Conservation (phyloP, 495 filamentous ascomycete species). For the Penicillium goetzii region DNA sequence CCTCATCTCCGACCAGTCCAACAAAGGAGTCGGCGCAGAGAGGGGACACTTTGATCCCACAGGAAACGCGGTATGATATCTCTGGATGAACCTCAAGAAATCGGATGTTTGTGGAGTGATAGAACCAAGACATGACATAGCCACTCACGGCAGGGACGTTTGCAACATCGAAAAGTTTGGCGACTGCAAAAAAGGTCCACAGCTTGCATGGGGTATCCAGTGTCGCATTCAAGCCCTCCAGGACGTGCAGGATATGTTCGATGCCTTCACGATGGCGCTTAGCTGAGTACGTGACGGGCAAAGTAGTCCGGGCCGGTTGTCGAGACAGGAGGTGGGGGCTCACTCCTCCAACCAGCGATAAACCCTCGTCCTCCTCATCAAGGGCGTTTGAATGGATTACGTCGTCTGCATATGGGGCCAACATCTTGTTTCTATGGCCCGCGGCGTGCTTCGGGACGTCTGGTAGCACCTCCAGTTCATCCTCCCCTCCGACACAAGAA, state of each 20-base stretch:
- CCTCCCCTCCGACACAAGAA: slow-evolving; percentile 38
- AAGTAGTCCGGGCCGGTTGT: neutral
- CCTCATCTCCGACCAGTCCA: slow-evolving; percentile 52
- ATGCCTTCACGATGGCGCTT: slow-evolving; percentile 64
- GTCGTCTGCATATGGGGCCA: neutral
- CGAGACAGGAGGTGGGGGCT: neutral
- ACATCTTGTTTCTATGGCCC: neutral
- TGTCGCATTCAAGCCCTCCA: slow-evolving; percentile 52
- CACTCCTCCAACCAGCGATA: neutral
- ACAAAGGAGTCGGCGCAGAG: slow-evolving; percentile 53
- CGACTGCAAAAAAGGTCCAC: slow-evolving; percentile 64
- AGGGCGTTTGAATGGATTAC: neutral
- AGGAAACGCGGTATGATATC: slow-evolving; percentile 48
- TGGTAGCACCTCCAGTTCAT: slow-evolving; percentile 33
- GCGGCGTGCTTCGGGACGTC: neutral
- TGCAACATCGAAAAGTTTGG: slow-evolving; percentile 59
- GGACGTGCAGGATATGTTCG: slow-evolving; percentile 57
- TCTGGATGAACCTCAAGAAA: slow-evolving; percentile 56
- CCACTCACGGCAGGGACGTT: slow-evolving; percentile 36
- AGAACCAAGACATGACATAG: slow-evolving; percentile 53
- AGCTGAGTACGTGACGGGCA: slow-evolving; percentile 59
- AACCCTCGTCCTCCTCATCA: neutral
- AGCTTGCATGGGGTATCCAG: slow-evolving; percentile 68
- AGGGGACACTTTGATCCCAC: slow-evolving; percentile 40
- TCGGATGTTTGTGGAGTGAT: slow-evolving; percentile 41